Evolutionary conservation across 2,329 filamentous ascomycete genomes (phyloP), one percentile per base, ranked within the genome.

Genomic region (Epichloe brachyelytri): DNA sequence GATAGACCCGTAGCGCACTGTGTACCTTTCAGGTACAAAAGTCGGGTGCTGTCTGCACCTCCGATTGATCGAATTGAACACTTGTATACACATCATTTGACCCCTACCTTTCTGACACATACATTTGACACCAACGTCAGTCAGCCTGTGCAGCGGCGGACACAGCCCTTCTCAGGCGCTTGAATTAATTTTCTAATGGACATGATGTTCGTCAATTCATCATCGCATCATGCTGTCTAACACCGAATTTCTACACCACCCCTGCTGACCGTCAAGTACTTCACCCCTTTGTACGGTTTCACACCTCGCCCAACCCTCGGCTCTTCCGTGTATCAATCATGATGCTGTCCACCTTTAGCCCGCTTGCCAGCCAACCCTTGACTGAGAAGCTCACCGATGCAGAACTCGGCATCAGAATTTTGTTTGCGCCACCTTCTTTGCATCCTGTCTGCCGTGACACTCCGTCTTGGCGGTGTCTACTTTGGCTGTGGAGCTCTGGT

Each of bases 281-380:
- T 98, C 57, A 98, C 93, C 1, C 93, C 93, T 70, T 97, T 98
- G 69, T 95, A 97, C 22, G 93, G 93, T 69, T 89, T 94, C 39
- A 97, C 82, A 2, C 86, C 57, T 95, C 88, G 0, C 88, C 88
- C 44, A 98, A 62, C 0, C 93, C 93, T 52, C 84, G 79, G 66
- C 88, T 95, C 70, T 84, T 89, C 65, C 86, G 83, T n/a, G 80
- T 73, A 63, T 89, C 75, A 59, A 88, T 66, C 62, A 81, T 62
- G 61, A 89, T 78, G 66, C 79, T 82, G 57, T 85, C 82, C 33
- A 85, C 75, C 63, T 77, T 83, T 46, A 85, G 71, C 4, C 82
- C 82, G 60, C 82, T 85, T 15, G 82, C 75, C 58, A 85, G 62
- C 79, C 82, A 85, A 4, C 82, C 82, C 64, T 83, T 84, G 46